These are phyloP conservation scores for Cyclotella distinguenda DNA, from an alignment of 108 stramenopile species.

Conservation along the genomic window DNA sequence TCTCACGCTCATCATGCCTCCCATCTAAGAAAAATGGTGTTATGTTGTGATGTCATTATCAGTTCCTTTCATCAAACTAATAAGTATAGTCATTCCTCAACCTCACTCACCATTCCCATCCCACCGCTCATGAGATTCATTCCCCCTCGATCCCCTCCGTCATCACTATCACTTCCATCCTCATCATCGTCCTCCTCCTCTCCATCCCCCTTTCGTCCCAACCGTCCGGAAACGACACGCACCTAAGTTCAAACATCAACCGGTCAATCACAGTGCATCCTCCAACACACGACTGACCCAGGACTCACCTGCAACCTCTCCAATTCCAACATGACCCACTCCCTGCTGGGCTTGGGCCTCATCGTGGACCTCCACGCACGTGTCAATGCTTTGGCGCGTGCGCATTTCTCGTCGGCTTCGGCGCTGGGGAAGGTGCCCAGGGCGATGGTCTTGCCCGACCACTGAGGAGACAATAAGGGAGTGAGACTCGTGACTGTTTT, in stretches of 20 bases:
- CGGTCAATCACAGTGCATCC: background rate
- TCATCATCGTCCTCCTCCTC: slow-evolving; percentile 58
- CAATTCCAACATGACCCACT: slow-evolving; percentile 90
- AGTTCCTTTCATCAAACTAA: too few relatives aligned
- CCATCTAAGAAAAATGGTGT: slow-evolving; percentile 4
- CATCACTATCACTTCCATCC: slow-evolving; percentile 28
- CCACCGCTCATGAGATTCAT: slow-evolving; percentile 2
- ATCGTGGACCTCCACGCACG: slow-evolving; percentile 89
- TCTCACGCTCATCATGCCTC: slow-evolving; percentile 4
- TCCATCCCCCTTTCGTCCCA: slow-evolving; percentile 73
- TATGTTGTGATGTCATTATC: background rate
- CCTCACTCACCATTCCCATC: slow-evolving; percentile 17
- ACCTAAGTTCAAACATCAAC: slow-evolving; percentile 23
- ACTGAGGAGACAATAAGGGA: slow-evolving; percentile 29
- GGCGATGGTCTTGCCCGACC: slow-evolving; percentile 62
- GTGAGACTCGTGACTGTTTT: too few relatives aligned
- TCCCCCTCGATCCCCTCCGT: background rate
- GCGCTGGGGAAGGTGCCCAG: slow-evolving; percentile 80
- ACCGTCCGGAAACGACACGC: slow-evolving; percentile 78
- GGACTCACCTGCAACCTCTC: slow-evolving; percentile 78
- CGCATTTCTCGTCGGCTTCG: slow-evolving; percentile 91
- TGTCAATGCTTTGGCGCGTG: slow-evolving; percentile 84
- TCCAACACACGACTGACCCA: background rate
- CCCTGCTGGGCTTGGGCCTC: slow-evolving; percentile 85
- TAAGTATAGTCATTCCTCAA: background rate